These are phyloP conservation scores for Rhodosporidiobolus odoratus DNA, from an alignment of 768 basidiomycete species.

Conservation along the genomic window DNA sequence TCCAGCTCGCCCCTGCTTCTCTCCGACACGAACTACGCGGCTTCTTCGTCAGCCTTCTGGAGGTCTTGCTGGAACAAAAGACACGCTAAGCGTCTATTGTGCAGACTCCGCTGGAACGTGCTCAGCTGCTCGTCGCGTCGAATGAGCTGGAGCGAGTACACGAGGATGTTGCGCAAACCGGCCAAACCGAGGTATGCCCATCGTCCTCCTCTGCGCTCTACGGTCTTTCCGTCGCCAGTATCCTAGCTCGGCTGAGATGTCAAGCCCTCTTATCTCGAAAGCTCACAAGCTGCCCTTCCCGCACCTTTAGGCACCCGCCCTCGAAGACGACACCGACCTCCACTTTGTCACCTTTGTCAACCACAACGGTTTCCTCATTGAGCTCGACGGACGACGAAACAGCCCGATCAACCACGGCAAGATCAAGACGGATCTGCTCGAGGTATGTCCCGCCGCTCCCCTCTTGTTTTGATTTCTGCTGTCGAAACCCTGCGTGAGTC, in stretches of 20 bases:
- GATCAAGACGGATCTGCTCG: constrained; percentile 27
- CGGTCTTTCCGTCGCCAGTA: constrained; percentile 55
- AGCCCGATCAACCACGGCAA: constrained; percentile 68
- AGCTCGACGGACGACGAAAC: constrained; percentile 71
- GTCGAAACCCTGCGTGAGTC: no score
- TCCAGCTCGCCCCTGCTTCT: not conserved
- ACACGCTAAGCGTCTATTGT: not conserved
- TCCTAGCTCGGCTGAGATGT: not conserved
- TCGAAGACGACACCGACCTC: constrained; percentile 63
- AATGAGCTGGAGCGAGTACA: constrained; percentile 30
- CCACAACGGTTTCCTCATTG: constrained; percentile 56
- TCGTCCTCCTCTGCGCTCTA: constrained; percentile 55
- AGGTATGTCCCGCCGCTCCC: constrained; percentile 10
- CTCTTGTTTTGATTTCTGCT: not conserved
- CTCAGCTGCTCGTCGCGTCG: constrained; percentile 12
- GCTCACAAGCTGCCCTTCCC: constrained; percentile 54
- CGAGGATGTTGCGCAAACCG: constrained; percentile 17
- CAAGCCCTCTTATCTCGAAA: not conserved
- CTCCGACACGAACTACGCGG: not conserved
- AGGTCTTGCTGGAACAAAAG: not conserved
- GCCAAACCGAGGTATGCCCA: constrained; percentile 45
- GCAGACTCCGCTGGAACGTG: constrained; percentile 32
- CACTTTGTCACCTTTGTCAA: constrained; percentile 83
- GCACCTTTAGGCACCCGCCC: constrained; percentile 56
- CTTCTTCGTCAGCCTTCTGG: not conserved